A percentile compares a stretch with the other conserved stretches of the same genome.
Conservation (phyloP, 1,139 yeast genomes). For the Spathaspora jeffriesii region DNA sequence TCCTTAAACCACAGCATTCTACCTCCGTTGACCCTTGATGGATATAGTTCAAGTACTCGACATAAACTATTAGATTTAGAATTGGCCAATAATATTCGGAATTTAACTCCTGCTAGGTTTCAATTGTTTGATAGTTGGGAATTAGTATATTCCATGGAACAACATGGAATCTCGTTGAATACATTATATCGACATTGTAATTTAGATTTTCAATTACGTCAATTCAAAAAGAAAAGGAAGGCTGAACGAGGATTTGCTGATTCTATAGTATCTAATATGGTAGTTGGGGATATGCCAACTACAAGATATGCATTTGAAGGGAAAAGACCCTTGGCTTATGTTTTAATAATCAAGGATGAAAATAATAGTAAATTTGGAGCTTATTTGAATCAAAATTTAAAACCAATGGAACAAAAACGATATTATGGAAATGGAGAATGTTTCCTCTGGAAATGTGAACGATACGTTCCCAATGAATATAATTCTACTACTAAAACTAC, state of each 20-base stretch:
- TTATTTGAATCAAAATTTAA: conserved; percentile 73
- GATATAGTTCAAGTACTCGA: conserved; percentile 59
- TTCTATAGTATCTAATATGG: conserved; percentile 32
- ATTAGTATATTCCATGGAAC: conserved; percentile 79
- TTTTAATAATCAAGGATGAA: conserved; percentile 66
- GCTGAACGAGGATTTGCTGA: conserved; percentile 39
- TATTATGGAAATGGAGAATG: conserved; percentile 97
- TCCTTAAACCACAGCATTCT: not conserved
- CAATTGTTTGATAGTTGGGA: conserved; percentile 81
- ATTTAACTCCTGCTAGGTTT: conserved; percentile 72
- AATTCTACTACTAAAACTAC: conserved; percentile 2
- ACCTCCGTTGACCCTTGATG: conserved; percentile 22
- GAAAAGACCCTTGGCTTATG: conserved; percentile 62
- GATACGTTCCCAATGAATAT: conserved; percentile 20
- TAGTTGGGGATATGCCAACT: conserved; percentile 20
- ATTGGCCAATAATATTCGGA: conserved; percentile 74
- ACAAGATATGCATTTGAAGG: conserved; percentile 16
- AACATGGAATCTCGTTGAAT: conserved; percentile 84
- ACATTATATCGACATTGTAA: conserved; percentile 60
- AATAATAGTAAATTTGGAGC: conserved; percentile 77
- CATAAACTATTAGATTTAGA: conserved; percentile 56
- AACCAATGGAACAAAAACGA: conserved; percentile 67
- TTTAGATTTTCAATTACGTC: conserved; percentile 30
- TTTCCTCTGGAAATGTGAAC: conserved; percentile 79
- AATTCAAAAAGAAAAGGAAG: conserved; percentile 17